Conservation (phyloP, 441 rosid species). For the Cnidoscolus chayamansa region DNA sequence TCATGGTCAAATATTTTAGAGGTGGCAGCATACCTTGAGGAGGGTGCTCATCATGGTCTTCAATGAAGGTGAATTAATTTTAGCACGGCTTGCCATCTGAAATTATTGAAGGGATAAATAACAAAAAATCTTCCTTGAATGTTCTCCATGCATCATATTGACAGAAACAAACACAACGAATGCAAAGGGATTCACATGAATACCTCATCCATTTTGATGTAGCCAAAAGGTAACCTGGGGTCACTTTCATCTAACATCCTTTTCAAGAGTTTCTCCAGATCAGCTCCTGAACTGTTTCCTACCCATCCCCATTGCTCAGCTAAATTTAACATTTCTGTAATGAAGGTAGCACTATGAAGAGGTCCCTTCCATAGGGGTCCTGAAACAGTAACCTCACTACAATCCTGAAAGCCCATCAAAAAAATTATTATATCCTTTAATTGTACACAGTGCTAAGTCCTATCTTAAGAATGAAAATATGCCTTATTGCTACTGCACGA, state of each 20-base stretch:
- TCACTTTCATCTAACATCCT: conserved; percentile 80
- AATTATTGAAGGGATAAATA: conserved; percentile 1
- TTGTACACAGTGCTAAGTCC: not conserved
- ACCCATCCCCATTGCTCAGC: conserved; percentile 76
- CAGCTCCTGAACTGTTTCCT: conserved; percentile 47
- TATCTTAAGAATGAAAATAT: not conserved
- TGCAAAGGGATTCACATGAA: not conserved
- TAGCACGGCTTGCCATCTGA: conserved; percentile 80
- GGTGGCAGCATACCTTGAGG: conserved; percentile 42
- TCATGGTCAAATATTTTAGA: not conserved
- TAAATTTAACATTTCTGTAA: conserved; percentile 56
- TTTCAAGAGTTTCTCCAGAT: conserved; percentile 62
- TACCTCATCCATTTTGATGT: conserved; percentile 84
- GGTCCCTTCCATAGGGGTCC: conserved; percentile 94
- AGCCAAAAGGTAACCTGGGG: conserved; percentile 76
- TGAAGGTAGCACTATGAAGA: conserved; percentile 57
- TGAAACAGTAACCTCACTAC: conserved; percentile 49
- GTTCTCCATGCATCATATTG: not conserved
- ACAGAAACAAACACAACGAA: not conserved
- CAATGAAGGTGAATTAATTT: conserved; percentile 68
- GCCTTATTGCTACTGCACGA: conserved; percentile 50
- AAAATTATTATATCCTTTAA: not conserved
- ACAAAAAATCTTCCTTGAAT: not conserved
- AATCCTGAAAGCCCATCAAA: conserved; percentile 31
- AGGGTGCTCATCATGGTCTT: conserved; percentile 54